These are phyloP conservation scores for Steccherinum ochraceum DNA, from an alignment of 768 basidiomycete species.

Conservation along the genomic window DNA sequence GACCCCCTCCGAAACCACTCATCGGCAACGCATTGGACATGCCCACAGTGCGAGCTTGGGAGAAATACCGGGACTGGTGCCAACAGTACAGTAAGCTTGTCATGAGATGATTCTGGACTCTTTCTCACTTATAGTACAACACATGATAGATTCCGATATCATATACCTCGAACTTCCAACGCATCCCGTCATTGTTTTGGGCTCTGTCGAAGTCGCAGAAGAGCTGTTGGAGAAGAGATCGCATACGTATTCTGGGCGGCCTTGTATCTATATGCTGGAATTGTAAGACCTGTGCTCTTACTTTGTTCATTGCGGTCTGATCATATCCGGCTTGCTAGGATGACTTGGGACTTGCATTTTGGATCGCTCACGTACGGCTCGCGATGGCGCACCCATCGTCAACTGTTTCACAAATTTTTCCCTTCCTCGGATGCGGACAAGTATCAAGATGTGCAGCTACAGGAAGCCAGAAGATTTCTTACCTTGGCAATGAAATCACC, in stretches of 20 bases:
- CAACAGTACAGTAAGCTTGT: too few relatives aligned
- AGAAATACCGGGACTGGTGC: too few relatives aligned
- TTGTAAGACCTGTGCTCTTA: too few relatives aligned
- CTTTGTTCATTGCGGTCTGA: too few relatives aligned
- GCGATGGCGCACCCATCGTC: too few relatives aligned
- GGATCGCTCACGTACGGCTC: too few relatives aligned
- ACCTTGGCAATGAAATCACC: neutral
- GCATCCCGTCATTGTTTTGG: slow-evolving; percentile 13
- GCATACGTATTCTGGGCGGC: too few relatives aligned
- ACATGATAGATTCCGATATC: slow-evolving; percentile 6
- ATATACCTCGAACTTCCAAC: slow-evolving; percentile 9
- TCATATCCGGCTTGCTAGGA: too few relatives aligned
- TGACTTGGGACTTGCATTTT: too few relatives aligned
- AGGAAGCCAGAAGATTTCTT: neutral
- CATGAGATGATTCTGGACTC: too few relatives aligned
- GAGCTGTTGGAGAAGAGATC: too few relatives aligned
- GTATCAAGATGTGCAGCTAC: neutral
- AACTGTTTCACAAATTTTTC: slow-evolving; percentile 15
- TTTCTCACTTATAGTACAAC: neutral
- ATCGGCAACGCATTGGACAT: neutral
- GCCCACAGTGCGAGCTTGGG: neutral
- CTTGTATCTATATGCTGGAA: too few relatives aligned
- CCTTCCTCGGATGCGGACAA: neutral
- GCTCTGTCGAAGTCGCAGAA: slow-evolving; percentile 7
- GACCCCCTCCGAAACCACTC: neutral